Conservation (phyloP, 176 grass and related monocot species). For the Carex pumila region DNA sequence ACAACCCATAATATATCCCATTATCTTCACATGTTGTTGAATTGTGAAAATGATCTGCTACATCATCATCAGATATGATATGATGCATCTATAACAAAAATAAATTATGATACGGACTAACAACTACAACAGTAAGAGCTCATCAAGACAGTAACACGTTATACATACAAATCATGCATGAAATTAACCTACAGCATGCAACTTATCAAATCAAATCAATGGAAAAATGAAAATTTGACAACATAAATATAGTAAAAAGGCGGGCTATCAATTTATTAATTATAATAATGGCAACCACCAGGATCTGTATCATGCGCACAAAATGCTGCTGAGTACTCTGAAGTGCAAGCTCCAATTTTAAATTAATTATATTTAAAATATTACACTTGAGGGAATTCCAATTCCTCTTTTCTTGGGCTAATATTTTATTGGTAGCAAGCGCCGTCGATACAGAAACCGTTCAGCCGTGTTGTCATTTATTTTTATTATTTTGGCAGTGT, state of each 20-base stretch:
- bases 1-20: too few species aligned
- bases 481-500: too few species aligned
- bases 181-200: too few species aligned
- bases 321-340: background rate
- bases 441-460: background rate
- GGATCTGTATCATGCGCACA: background rate
- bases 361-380: background rate
- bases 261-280: background rate
- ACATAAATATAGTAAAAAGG: background rate
- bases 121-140: too few species aligned
- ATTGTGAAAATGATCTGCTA: too few species aligned
- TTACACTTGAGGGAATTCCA: background rate
- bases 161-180: background rate
- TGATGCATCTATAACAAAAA: too few species aligned
- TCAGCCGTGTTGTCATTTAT: background rate
- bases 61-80: too few species aligned
- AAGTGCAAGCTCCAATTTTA: background rate
- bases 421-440: background rate
- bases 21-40: too few species aligned
- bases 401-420: background rate
- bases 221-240: background rate
- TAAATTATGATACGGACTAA: too few species aligned
- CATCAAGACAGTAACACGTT: background rate
- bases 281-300: background rate
- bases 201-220: background rate